These are phyloP conservation scores for Esteya vermicola DNA, from an alignment of 2,329 filamentous ascomycete species.

Conservation along the genomic window DNA sequence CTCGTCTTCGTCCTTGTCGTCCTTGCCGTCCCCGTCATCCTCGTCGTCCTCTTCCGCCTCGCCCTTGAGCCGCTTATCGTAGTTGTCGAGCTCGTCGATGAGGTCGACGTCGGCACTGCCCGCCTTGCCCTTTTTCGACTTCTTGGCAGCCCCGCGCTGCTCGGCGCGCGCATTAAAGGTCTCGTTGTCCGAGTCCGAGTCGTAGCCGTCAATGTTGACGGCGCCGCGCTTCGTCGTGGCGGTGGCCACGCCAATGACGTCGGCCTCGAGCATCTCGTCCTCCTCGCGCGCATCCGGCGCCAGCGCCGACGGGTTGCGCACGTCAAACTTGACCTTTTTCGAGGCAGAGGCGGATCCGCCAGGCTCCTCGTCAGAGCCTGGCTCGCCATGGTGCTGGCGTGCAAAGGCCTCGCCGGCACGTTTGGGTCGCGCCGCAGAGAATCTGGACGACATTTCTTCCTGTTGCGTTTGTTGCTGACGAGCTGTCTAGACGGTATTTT, in stretches of 20 bases:
- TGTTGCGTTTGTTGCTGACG: neutral
- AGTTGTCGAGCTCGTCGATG: conserved; percentile 38
- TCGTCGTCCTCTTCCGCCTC: conserved; percentile 12
- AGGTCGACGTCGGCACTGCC: conserved; percentile 27
- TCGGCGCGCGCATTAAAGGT: conserved; percentile 67
- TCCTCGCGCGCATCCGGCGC: conserved; percentile 68
- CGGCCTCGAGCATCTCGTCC: conserved; percentile 66
- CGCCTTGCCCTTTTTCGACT: conserved; percentile 6
- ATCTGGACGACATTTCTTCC: conserved; percentile 37
- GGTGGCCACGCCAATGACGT: conserved; percentile 72
- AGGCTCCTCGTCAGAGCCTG: conserved; percentile 29
- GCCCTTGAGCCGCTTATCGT: conserved; percentile 27
- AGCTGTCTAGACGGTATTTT: too few species aligned
- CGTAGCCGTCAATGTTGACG: conserved; percentile 93
- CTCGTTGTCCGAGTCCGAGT: conserved; percentile 86
- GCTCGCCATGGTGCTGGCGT: conserved; percentile 52
- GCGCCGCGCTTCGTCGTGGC: conserved; percentile 77
- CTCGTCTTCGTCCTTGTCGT: conserved; percentile 38
- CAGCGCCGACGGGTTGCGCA: conserved; percentile 85
- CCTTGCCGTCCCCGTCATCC: conserved; percentile 18
- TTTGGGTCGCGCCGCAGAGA: conserved; percentile 62
- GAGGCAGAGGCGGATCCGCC: conserved; percentile 28
- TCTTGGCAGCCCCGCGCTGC: conserved; percentile 24
- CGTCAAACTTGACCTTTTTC: conserved; percentile 84
- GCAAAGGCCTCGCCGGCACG: conserved; percentile 71